Percentiles rank a stretch among this genome's conserved stretches.
These are phyloP conservation scores for Isoetes engelmannii DNA, from an alignment of 83 land plant genomes.

Conservation along the genomic window DNA sequence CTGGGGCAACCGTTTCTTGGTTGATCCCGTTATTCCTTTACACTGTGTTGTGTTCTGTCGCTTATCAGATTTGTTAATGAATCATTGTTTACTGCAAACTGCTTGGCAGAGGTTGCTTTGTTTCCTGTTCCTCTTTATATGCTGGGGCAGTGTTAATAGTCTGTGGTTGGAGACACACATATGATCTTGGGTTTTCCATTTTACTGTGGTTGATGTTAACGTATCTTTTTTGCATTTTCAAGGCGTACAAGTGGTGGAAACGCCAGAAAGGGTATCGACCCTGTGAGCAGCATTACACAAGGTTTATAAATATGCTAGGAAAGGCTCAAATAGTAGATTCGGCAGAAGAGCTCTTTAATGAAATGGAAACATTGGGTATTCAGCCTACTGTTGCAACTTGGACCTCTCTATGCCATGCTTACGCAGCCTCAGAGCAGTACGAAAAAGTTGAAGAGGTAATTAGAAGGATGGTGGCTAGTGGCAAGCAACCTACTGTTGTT, in stretches of 20 bases:
- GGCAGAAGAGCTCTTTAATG: slow-evolving; percentile 38
- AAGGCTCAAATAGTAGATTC: slow-evolving; percentile 27
- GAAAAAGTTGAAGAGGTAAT: slow-evolving; percentile 42
- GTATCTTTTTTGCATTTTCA: background rate
- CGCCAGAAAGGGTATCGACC: slow-evolving; percentile 18
- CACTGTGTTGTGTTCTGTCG: too few relatives aligned
- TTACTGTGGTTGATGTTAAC: background rate
- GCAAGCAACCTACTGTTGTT: slow-evolving; percentile 12
- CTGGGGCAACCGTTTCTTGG: too few relatives aligned
- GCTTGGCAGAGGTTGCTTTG: background rate
- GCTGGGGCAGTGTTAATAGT: background rate
- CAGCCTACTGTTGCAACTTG: slow-evolving; percentile 28
- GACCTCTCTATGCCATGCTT: slow-evolving; percentile 45
- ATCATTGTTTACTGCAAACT: background rate
- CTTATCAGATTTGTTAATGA: too few relatives aligned
- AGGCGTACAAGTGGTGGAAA: slow-evolving; percentile 40
- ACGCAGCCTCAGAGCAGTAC: slow-evolving; percentile 38
- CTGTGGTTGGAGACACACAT: background rate
- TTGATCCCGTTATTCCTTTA: too few relatives aligned
- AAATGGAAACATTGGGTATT: slow-evolving; percentile 40
- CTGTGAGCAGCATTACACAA: slow-evolving; percentile 23
- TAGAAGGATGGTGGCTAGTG: slow-evolving; percentile 44
- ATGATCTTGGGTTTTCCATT: background rate
- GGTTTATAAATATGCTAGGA: slow-evolving; percentile 28
- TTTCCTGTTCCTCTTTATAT: background rate